These are phyloP conservation scores for Mrakia frigida DNA, from an alignment of 768 basidiomycete genomes.

Conservation along the genomic window DNA sequence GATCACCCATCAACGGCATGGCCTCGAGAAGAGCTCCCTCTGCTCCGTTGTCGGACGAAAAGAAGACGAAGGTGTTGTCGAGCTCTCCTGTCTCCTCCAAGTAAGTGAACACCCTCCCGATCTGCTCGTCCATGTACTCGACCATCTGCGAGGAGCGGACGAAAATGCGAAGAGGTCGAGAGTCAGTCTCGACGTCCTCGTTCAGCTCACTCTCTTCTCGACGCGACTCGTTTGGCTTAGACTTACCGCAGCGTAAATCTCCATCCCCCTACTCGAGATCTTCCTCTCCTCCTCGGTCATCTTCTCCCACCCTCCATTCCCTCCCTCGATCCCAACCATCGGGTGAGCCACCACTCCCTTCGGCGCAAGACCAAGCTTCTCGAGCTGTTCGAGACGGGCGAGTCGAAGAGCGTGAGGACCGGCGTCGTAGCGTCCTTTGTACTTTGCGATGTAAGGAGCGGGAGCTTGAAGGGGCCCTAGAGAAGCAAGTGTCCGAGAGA, in stretches of 20 bases:
- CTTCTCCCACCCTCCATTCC: conserved; percentile 36
- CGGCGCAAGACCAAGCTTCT: conserved; percentile 37
- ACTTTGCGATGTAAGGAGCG: conserved; percentile 36
- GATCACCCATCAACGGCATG: conserved; percentile 36
- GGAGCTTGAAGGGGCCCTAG: conserved; percentile 37
- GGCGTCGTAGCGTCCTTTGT: conserved; percentile 39
- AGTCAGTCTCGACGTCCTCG: too few species aligned
- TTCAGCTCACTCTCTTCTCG: too few species aligned
- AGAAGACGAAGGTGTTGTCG: conserved; percentile 42
- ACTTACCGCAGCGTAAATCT: conserved; percentile 17
- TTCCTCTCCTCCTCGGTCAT: conserved; percentile 36
- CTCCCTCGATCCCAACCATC: conserved; percentile 36
- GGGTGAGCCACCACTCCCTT: conserved; percentile 37
- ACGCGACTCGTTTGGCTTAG: too few species aligned
- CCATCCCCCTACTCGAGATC: conserved; percentile 37
- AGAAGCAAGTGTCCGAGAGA: too few species aligned
- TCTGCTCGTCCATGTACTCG: conserved; percentile 39
- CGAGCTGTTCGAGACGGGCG: conserved; percentile 36
- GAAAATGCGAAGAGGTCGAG: too few species aligned
- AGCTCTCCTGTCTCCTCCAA: conserved; percentile 37
- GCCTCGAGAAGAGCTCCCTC: conserved; percentile 39
- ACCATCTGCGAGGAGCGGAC: conserved; percentile 34
- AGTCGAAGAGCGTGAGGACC: conserved; percentile 39
- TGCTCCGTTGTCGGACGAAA: conserved; percentile 41
- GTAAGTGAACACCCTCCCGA: conserved; percentile 38